Evolutionary conservation across 2,329 filamentous ascomycete species (phyloP), one percentile per base, ranked within the genome.

Genomic region (Penicillium brevicompactum): DNA sequence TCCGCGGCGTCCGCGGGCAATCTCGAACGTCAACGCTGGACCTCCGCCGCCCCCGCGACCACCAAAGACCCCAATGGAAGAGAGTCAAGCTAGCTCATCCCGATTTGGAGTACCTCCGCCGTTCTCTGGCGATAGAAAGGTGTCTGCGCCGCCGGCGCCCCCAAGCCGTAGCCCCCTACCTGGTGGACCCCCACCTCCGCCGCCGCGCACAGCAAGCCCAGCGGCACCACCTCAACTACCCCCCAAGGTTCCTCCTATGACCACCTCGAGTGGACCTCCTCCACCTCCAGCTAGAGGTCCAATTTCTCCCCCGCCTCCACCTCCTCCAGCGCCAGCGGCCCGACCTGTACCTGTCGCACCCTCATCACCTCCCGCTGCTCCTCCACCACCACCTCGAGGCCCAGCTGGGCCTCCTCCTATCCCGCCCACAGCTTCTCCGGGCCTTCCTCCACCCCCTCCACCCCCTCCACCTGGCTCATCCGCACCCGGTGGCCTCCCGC

Each of bases 21-120:
- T 75, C 14, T 83, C 81, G 9, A 75, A 74, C 34, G 70, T 78
- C 63, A 68, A 74, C 46, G 79, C 85, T 30, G 87, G 83, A 1
- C 87, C 88, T 27, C 84, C 86, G 22, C 87, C 88, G 37, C 87
- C 88, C 10, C 87, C 85, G 13, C 78, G 85, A 55, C 88, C 88
- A 10, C 83, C 87, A 4, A 90, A 91, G 73, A 86, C 85, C 7
- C 83, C 89, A 1, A 77, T 91, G 49, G 87, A 91, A 40, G 89
- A 92, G 24, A 78, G 79, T 18, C 75, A 65, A 27, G 41, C 60
- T 10, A 47, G 32, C 32, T 38, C 74, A 34, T 80, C 83, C 50
- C 88, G 80, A 62, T 92, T 91, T 67, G 85, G 84, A 32, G 90
- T 96, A 5, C 91, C 92, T 52, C 92, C 92, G 6, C 86, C 90